Percentiles rank a stretch among this genome's conserved stretches.
These are phyloP conservation scores for Fraxinus dipetala DNA, from an alignment of 305 asterid species.

Conservation along the genomic window DNA sequence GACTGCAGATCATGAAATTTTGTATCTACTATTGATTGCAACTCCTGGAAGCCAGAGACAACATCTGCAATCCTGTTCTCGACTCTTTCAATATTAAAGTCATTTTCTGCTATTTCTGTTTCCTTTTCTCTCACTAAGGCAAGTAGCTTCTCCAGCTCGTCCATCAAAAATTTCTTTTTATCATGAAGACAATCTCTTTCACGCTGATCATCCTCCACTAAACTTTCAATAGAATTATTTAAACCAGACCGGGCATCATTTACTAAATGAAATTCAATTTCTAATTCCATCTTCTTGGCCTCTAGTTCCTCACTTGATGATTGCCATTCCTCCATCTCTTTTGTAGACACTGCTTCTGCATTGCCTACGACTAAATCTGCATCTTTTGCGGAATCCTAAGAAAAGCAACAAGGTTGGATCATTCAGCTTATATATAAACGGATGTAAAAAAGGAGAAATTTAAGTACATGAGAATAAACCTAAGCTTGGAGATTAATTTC, in stretches of 20 bases:
- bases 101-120: constrained; percentile 44
- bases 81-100: constrained; percentile 34
- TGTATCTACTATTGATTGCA: constrained; percentile 25
- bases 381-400: constrained; percentile 38
- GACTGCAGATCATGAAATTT: constrained; percentile 34
- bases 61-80: constrained; percentile 34
- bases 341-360: constrained; percentile 34
- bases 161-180: constrained; percentile 35
- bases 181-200: constrained; percentile 37
- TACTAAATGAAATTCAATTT: constrained; percentile 39
- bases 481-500: neutral
- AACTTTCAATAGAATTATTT: constrained; percentile 30
- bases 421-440: constrained; percentile 11
- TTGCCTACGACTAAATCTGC: constrained; percentile 36
- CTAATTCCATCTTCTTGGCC: constrained; percentile 35
- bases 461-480: neutral
- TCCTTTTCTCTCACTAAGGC: constrained; percentile 46
- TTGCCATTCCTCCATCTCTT: constrained; percentile 35
- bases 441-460: neutral
- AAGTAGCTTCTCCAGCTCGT: constrained; percentile 37
- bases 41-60: constrained; percentile 32
- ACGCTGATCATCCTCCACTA: constrained; percentile 34
- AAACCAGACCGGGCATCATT: constrained; percentile 29
- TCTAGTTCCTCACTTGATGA: constrained; percentile 38
- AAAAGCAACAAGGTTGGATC: constrained; percentile 2